These are phyloP conservation scores for Pichia californica DNA, from an alignment of 805 yeast species.

Conservation along the genomic window DNA sequence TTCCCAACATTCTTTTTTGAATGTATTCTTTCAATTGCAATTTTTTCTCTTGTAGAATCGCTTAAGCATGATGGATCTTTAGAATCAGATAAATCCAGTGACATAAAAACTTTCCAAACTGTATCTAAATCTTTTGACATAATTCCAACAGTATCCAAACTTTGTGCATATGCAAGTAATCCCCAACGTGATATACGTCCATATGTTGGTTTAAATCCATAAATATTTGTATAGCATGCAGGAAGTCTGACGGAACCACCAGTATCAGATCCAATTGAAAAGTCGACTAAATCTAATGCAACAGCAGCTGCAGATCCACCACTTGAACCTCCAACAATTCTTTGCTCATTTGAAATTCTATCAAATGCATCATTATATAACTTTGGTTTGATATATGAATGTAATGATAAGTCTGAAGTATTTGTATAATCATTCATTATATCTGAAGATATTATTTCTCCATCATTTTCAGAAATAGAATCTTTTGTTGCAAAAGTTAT, in stretches of 20 bases:
- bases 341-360: slow-evolving; percentile 9
- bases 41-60: slow-evolving; percentile 27
- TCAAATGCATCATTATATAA: slow-evolving; percentile 6
- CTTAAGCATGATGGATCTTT: slow-evolving; percentile 75
- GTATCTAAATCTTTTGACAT: slow-evolving; percentile 44
- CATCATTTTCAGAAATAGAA: neutral
- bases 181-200: slow-evolving; percentile 93
- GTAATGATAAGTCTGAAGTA: neutral
- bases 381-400: slow-evolving; percentile 16
- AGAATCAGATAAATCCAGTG: slow-evolving; percentile 55
- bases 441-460: slow-evolving; percentile 7
- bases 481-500: slow-evolving; percentile 22
- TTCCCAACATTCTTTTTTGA: slow-evolving; percentile 10
- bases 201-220: slow-evolving; percentile 91
- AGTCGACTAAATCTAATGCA: slow-evolving; percentile 60
- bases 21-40: slow-evolving; percentile 5
- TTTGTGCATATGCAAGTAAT: slow-evolving; percentile 86
- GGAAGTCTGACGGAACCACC: slow-evolving; percentile 96
- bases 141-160: slow-evolving; percentile 91
- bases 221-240: slow-evolving; percentile 74
- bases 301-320: slow-evolving; percentile 97
- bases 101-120: slow-evolving; percentile 43
- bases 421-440: neutral
- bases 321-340: slow-evolving; percentile 83
- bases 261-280: slow-evolving; percentile 90